Evolutionary conservation across 2,329 filamentous ascomycete genomes (phyloP).

Genomic region (Alternaria sp.): DNA sequence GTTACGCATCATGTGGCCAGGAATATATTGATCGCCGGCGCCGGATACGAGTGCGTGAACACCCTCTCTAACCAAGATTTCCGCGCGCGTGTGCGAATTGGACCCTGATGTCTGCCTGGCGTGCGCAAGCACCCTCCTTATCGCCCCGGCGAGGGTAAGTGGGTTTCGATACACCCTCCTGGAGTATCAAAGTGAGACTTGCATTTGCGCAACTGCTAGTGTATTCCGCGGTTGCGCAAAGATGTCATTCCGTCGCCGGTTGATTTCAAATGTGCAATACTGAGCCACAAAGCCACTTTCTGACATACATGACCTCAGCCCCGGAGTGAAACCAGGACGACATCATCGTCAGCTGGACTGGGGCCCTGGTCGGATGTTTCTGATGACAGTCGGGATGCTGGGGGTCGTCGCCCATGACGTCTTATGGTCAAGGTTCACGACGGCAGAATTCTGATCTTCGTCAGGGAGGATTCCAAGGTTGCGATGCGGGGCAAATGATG

Average conservation of each 20-base stretch:
- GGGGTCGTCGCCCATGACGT: conserved; percentile 5
- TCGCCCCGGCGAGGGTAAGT: background rate
- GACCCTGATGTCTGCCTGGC: conserved; percentile 8
- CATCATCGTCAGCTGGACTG: conserved; percentile 6
- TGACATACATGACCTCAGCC: conserved; percentile 1
- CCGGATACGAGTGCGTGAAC: conserved; percentile 13
- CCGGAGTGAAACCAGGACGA: background rate
- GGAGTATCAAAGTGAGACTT: background rate
- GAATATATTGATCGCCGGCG: conserved; percentile 15
- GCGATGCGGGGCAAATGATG: conserved; percentile 12
- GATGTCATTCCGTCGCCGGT: background rate
- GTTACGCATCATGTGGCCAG: conserved; percentile 25
- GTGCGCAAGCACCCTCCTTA: background rate
- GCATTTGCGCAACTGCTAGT: conserved; percentile 1
- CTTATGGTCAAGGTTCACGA: background rate
- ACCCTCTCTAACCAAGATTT: background rate
- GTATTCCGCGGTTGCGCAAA: background rate
- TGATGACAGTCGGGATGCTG: background rate
- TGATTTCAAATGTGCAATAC: background rate
- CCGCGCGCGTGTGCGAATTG: background rate
- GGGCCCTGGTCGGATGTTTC: background rate
- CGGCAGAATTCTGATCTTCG: background rate
- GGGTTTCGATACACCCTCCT: background rate
- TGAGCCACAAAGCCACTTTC: conserved; percentile 8
- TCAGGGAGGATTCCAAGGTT: background rate